Evolutionary conservation across 306 rosid genomes (phyloP).

Genomic region (Quercus alba): DNA sequence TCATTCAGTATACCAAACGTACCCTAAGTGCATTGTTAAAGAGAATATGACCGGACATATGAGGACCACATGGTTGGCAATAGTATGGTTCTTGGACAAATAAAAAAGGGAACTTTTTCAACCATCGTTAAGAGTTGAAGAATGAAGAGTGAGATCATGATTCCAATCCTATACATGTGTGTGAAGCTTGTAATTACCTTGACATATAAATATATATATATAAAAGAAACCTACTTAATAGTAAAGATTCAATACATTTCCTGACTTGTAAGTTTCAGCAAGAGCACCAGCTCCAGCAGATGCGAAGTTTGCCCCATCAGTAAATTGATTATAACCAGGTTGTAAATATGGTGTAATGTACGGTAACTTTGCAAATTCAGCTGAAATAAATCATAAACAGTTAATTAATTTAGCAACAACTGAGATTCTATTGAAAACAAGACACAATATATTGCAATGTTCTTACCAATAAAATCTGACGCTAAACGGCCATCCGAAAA

Average conservation of each 20-base stretch:
- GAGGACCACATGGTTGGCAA: too few relatives aligned
- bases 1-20: too few relatives aligned
- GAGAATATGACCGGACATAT: too few relatives aligned
- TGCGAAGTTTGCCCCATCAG: conserved; percentile 29
- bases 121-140: too few relatives aligned
- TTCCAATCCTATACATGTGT: too few relatives aligned
- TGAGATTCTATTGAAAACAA: background rate
- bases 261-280: conserved; percentile 26
- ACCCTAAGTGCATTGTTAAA: too few relatives aligned
- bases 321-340: background rate
- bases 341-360: conserved; percentile 22
- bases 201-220: background rate
- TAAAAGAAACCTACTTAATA: too few relatives aligned
- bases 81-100: too few relatives aligned
- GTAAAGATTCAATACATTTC: too few relatives aligned
- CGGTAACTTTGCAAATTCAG: conserved; percentile 18
- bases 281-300: conserved; percentile 63
- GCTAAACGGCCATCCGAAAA: conserved; percentile 27
- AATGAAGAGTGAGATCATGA: too few relatives aligned
- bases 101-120: too few relatives aligned
- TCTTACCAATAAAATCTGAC: conserved; percentile 31
- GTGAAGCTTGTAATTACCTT: conserved; percentile 30
- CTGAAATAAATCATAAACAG: background rate
- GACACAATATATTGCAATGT: background rate
- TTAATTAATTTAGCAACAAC: too few relatives aligned